Evolutionary conservation across 1,139 yeast genomes (phyloP), one percentile per base, ranked within the genome.

Genomic region (Casaregolazyma lundiana): DNA sequence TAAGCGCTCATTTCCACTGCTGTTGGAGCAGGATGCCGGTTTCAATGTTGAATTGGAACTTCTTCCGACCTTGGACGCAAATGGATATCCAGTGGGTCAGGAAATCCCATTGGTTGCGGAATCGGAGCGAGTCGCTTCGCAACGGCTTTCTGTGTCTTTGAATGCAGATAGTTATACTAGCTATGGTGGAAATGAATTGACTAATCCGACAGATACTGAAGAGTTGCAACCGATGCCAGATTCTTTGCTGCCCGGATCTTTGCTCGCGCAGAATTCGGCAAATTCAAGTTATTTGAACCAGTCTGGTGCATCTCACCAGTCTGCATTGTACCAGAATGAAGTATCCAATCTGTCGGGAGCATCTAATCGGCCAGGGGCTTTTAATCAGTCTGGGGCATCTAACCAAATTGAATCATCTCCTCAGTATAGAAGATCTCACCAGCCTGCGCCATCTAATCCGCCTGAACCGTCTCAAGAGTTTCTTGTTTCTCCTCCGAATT

Each of bases 11-110:
- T n/a, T n/a, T 7, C 30, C 41, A 3, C 11, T 38, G 8, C 18
- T 24, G 7, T 21, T 38, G 11, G 15, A 24, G 8, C 16, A n/a
- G 8, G 41, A 38, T 22, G 6, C 11, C 7, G 18, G 7, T 13
- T 38, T 38, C 13, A 38, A 38, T 38, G 29, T 38, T 17, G 41
- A 38, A 13, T 22, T 22, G 17, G 41, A 30, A 13, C 20, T 38
- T 1, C 34, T 38, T 1, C 41, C 41, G 13, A 18, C 16, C 13
- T 22, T 26, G 41, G 34, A 26, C 9, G 22, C 20, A 5, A 11
- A 26, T 15, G 32, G 32, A 4, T 26, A 26, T 26, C 32, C 32
- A 6, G 15, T 26, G 4, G 13, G 11, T 3, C 6, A 13, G 2
- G 32, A 26, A 11, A 26, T 26, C n/a, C n/a, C n/a, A n/a, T n/a